Percentiles rank a stretch among this genome's conserved stretches.
phyloP scores from a whole-genome alignment of 2,329 filamentous ascomycete species.

The Fusarium solani-melongenae region DNA sequence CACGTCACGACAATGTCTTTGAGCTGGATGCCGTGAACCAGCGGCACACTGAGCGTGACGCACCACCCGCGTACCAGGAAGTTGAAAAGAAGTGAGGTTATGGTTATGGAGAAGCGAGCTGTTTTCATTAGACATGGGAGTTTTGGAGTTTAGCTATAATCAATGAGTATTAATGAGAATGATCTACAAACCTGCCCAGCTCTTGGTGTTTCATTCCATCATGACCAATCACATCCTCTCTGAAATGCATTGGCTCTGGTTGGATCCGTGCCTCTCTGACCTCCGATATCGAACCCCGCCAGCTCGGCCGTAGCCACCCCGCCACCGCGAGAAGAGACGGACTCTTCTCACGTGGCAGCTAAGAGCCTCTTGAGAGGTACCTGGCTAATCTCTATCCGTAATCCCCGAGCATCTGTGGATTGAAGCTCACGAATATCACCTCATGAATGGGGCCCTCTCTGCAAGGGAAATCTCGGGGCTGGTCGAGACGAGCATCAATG shows the following conservation, averaged over 20 bases:
- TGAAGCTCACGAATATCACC: neutral
- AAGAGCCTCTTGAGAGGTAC: neutral
- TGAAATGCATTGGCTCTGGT: constrained; percentile 36
- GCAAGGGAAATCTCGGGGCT: neutral
- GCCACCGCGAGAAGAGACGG: neutral
- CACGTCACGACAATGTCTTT: neutral
- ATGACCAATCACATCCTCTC: neutral
- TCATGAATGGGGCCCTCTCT: neutral
- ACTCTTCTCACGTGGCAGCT: constrained; percentile 1
- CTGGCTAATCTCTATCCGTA: neutral
- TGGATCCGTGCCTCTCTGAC: constrained; percentile 24
- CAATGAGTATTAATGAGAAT: neutral
- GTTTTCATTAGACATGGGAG: neutral
- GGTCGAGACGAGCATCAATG: neutral
- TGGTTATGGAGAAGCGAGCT: neutral
- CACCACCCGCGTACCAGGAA: constrained; percentile 38
- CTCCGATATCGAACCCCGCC: constrained; percentile 43
- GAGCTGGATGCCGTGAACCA: constrained; percentile 10
- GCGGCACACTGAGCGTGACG: constrained; percentile 10
- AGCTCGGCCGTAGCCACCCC: constrained; percentile 2
- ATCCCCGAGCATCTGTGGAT: neutral
- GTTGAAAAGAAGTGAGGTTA: constrained; percentile 21
- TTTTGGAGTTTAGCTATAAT: neutral
- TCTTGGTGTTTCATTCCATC: neutral
- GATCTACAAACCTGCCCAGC: neutral